Percentiles rank a stretch among this genome's conserved stretches.
phyloP scores from a whole-genome alignment of 164 flowering plant genomes.

The Aristolochia californica region DNA sequence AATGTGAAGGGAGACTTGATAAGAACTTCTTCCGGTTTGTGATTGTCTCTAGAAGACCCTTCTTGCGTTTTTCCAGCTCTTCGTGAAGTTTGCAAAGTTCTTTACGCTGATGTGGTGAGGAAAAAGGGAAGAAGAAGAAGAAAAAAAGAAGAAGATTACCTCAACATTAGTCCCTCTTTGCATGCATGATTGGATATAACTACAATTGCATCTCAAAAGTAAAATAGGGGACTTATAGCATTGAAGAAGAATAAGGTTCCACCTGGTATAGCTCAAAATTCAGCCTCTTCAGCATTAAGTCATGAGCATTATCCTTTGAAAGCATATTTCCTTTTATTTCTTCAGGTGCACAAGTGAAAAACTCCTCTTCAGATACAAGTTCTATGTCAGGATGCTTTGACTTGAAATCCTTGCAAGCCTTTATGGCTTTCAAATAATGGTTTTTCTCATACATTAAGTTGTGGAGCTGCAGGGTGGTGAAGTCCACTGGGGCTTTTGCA shows the following conservation, averaged over 20 bases:
- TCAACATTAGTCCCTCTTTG: too few relatives aligned
- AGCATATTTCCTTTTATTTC: constrained; percentile 40
- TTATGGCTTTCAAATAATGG: constrained; percentile 90
- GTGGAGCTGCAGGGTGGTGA: constrained; percentile 86
- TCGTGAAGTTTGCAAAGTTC: constrained; percentile 72
- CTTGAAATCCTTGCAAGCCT: constrained; percentile 91
- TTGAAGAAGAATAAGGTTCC: background rate
- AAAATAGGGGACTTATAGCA: too few relatives aligned
- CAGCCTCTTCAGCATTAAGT: constrained; percentile 83
- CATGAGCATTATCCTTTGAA: constrained; percentile 54
- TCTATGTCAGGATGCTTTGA: constrained; percentile 89
- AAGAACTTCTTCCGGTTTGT: constrained; percentile 81
- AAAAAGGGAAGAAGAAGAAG: background rate
- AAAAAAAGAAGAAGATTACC: background rate
- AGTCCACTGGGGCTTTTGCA: constrained; percentile 94
- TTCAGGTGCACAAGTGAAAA: constrained; percentile 63
- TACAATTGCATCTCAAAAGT: too few relatives aligned
- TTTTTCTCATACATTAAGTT: constrained; percentile 93
- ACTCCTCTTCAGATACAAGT: constrained; percentile 83
- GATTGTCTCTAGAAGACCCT: constrained; percentile 58
- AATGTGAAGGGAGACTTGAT: constrained; percentile 92
- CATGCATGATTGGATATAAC: too few relatives aligned
- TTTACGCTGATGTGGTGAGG: constrained; percentile 44
- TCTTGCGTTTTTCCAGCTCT: constrained; percentile 63
- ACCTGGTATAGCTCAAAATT: constrained; percentile 91